Percentiles rank a stretch among this genome's conserved stretches.
phyloP scores from a whole-genome alignment of 2,329 filamentous ascomycete genomes.

The Fusarium sp. region DNA sequence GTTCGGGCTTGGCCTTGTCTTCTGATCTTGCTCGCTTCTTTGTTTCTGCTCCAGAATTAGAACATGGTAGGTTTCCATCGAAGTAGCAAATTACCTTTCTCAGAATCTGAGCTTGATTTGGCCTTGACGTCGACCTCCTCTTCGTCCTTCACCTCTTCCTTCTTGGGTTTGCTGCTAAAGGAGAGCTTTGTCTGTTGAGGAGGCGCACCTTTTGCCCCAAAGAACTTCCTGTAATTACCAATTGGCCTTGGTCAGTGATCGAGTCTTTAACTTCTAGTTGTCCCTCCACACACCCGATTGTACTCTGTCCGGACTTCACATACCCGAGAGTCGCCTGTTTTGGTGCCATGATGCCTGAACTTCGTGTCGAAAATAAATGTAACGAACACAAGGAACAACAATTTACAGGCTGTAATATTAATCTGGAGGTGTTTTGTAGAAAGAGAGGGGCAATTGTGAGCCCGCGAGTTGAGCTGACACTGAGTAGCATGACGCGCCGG shows the following conservation, averaged over 20 bases:
- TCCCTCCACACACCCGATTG: slow-evolving; percentile 70
- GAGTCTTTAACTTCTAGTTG: background rate
- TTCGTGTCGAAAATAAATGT: slow-evolving; percentile 9
- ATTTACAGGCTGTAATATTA: slow-evolving; percentile 9
- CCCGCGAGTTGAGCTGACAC: slow-evolving; percentile 38
- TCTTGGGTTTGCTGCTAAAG: slow-evolving; percentile 71
- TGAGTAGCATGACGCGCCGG: slow-evolving; percentile 51
- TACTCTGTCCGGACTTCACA: slow-evolving; percentile 79
- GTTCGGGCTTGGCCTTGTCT: slow-evolving; percentile 32
- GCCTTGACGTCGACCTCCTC: slow-evolving; percentile 44
- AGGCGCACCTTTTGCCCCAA: slow-evolving; percentile 68
- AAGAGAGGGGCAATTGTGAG: slow-evolving; percentile 34
- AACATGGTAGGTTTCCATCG: background rate
- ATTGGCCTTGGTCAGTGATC: slow-evolving; percentile 15
- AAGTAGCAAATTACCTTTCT: slow-evolving; percentile 49
- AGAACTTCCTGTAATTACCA: slow-evolving; percentile 79
- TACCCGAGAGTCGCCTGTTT: slow-evolving; percentile 92
- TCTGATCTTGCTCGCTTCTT: slow-evolving; percentile 59
- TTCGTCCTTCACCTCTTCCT: slow-evolving; percentile 51
- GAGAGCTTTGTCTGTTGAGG: slow-evolving; percentile 82
- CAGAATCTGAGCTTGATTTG: slow-evolving; percentile 55
- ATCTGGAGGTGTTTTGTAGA: slow-evolving; percentile 20
- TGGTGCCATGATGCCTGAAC: slow-evolving; percentile 56
- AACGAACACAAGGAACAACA: slow-evolving; percentile 13
- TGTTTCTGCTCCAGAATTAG: slow-evolving; percentile 49